Evolutionary conservation across 2,329 filamentous ascomycete species (phyloP), one percentile per base, ranked within the genome.

Genomic region (Scedosporium aurantiacum): DNA sequence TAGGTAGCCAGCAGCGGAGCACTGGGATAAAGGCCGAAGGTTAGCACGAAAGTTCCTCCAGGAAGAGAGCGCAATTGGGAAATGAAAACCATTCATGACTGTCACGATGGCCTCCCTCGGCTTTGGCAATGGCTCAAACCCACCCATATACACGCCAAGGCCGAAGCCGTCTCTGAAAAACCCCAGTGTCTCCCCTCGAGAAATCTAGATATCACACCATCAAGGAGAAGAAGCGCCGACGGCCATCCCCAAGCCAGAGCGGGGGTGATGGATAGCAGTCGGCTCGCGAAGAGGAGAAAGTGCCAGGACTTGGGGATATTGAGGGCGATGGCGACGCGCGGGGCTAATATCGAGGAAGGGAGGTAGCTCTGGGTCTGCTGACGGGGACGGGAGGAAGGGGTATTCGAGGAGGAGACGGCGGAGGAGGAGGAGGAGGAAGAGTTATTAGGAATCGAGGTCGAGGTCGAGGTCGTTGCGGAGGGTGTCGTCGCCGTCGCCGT

Each of bases 281-380:
- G 85, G 66, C 88, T 86, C 64, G 87, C 77, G 65, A 91, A 84
- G 61, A 93, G 80, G 62, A 87, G 86, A 50, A 88, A 78, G 70
- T 92, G 86, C 86, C 89, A 93, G 64, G 79, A 79, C 64, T 79
- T 79, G 60, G 87, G 85, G 16, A 94, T 83, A 59, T 89, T 89
- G 56, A 93, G 80, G 37, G 90, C 82, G 67, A 91, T 88, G 64
- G 89, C 89, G 61, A 93, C 84, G 61, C 89, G 88, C 12, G 89
- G 89, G 69, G 91, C 88, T 52, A 91, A 78, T 60, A 86, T 76
- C 16, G 81, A 73, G 18, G 67, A 65, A 2, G 59, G 59, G 21
- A 61, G 59, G 52, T 61, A 56, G 45, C 25, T 40, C 12, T 27
- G 21, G 8, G 57, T 16, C 57, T 43, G 28, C 8, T 47, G 57